Evolutionary conservation across 1,139 yeast species (phyloP), one percentile per base, ranked within the genome.

Genomic region (Kazachstania sp.): DNA sequence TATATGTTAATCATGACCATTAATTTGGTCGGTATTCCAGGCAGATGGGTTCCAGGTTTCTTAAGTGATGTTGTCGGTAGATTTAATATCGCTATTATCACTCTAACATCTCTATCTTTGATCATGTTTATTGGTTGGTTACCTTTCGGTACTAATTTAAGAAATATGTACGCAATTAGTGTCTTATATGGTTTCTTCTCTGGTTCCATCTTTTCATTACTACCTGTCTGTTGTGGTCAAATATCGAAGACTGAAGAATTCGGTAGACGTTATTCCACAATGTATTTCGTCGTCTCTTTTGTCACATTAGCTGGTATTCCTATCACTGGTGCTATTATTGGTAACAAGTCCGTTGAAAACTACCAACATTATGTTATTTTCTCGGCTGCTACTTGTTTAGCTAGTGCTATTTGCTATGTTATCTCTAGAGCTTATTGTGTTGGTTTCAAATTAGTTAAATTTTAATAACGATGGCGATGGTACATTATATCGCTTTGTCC

Each of bases 211-310:
- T 65, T 75, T 48, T 68, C 78, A 8, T 50, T 76, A 43, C 64
- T 77, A 15, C 81, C 81, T 4, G 74, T 71, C 3, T 69, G 79
- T 49, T 69, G 77, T 48, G 76, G 81, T 0, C 87, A 82, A 61
- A 78, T 83, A 19, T 79, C 86, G 39, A 73, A 73, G 43, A 78
- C 83, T 1, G 78, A 78, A 39, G 75, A 74, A 48, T 82, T 81
- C 56, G 90, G 90, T 29, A 79, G 75, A 56, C 72, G 84, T 28
- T 83, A 79, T 58, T 86, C 88, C 0, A 81, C 86, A 0, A 73
- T 82, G 64, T 82, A 83, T 60, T 79, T 79, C 55, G 69, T 79
- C 38, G 79, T 81, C 41, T 75, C 85, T 9, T 76, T 81, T 56
- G 78, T 78, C 36, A 75, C 78, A 6, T 65, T 82, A 41, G 71